Conservation (phyloP, 371 early-diverging fungal genomes). For the Rhizopus arrhizus region DNA sequence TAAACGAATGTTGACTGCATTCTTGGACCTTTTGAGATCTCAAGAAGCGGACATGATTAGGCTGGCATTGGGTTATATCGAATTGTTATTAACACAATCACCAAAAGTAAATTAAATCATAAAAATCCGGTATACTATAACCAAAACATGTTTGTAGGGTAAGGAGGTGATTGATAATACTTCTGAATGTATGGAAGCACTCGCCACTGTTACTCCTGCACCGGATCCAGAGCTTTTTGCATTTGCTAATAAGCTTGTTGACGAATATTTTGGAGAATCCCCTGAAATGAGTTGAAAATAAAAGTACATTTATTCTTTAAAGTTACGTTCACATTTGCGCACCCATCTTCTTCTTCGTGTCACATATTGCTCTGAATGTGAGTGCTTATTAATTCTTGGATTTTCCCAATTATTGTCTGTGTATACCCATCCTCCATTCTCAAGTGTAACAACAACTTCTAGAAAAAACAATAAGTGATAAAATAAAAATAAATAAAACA, state of each 20-base stretch:
- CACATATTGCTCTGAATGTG: conserved; percentile 7
- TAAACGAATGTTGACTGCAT: conserved; percentile 19
- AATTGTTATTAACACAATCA: conserved; percentile 25
- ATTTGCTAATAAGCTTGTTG: conserved; percentile 30
- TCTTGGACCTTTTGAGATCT: conserved; percentile 28
- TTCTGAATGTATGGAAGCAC: conserved; percentile 33
- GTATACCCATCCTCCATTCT: conserved; percentile 42
- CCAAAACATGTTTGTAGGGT: conserved; percentile 4
- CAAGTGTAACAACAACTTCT: conserved; percentile 31
- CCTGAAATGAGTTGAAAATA: conserved; percentile 27
- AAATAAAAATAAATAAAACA: background rate
- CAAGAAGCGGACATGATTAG: conserved; percentile 35
- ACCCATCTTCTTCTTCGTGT: conserved; percentile 34
- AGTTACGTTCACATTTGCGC: conserved; percentile 21
- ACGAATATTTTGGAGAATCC: conserved; percentile 30
- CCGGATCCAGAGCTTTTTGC: conserved; percentile 31
- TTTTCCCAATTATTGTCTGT: conserved; percentile 36
- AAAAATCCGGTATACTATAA: background rate
- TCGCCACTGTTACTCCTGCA: conserved; percentile 31
- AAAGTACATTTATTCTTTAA: conserved; percentile 7
- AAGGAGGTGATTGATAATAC: conserved; percentile 26
- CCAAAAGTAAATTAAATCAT: conserved; percentile 3
- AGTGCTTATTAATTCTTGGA: conserved; percentile 5
- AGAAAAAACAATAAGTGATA: background rate
- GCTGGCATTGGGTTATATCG: conserved; percentile 28